These are phyloP conservation scores for Phaeoacremonium minimum DNA, from an alignment of 2,329 filamentous ascomycete genomes.

Conservation along the genomic window DNA sequence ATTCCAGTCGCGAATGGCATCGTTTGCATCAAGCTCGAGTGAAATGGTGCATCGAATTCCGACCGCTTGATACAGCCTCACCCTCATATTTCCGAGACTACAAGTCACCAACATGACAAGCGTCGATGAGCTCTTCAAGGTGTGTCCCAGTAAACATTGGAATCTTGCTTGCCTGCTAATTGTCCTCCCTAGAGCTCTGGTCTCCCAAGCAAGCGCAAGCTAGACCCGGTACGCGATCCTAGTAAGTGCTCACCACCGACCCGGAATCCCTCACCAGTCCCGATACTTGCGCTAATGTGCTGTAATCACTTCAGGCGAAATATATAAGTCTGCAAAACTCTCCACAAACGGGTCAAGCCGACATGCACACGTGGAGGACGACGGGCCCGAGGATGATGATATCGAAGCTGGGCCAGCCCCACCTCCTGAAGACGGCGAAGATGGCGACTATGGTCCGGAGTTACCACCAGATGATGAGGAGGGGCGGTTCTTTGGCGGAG, in stretches of 20 bases:
- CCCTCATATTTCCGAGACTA: too few species aligned
- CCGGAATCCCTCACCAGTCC: too few species aligned
- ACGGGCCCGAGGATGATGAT: constrained; percentile 36
- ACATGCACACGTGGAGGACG: constrained; percentile 38
- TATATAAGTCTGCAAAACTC: constrained; percentile 60
- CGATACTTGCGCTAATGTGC: constrained; percentile 1
- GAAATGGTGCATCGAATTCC: too few species aligned
- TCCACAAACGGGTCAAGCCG: constrained; percentile 37
- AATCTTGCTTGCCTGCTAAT: constrained; percentile 13
- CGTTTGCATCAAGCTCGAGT: too few species aligned
- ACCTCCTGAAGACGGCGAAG: constrained; percentile 45
- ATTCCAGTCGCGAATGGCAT: too few species aligned
- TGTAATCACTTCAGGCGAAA: constrained; percentile 38
- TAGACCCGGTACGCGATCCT: constrained; percentile 57
- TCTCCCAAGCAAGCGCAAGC: constrained; percentile 56
- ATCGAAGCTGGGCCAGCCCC: constrained; percentile 46
- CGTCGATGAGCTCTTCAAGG: constrained; percentile 58
- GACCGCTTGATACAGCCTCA: too few species aligned
- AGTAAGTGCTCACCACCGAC: constrained; percentile 37
- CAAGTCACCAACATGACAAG: constrained; percentile 47
- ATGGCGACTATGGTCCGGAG: constrained; percentile 39
- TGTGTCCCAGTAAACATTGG: constrained; percentile 15
- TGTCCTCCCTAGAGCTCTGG: constrained; percentile 30
- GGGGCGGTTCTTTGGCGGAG: constrained; percentile 91
- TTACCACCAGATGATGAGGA: constrained; percentile 73